Conservation (phyloP, 352 stramenopile genomes). For the Globisporangium mamillatum region DNA sequence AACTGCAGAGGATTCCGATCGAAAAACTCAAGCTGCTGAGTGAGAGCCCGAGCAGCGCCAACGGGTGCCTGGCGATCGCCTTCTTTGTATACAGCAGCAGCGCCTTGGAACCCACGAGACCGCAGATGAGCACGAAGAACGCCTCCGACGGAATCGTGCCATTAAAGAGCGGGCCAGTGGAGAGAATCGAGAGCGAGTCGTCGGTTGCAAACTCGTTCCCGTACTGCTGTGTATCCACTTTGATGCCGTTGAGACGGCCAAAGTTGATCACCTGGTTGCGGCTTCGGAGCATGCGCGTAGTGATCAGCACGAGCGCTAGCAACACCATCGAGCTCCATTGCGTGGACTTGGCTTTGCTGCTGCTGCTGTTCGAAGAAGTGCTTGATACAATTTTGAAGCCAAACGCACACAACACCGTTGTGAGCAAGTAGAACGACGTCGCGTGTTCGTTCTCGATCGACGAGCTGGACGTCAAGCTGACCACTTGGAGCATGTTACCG, state of each 20-base stretch:
- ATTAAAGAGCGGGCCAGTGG: slow-evolving; percentile 51
- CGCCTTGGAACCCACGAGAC: slow-evolving; percentile 32
- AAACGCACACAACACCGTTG: slow-evolving; percentile 35
- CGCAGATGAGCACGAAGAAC: slow-evolving; percentile 37
- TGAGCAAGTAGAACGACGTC: slow-evolving; percentile 73
- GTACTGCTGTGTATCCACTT: slow-evolving; percentile 34
- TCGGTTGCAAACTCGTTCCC: slow-evolving; percentile 78
- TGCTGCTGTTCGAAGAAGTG: neutral
- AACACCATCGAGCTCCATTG: slow-evolving; percentile 1
- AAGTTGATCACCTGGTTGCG: slow-evolving; percentile 91
- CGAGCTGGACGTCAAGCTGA: slow-evolving; percentile 73
- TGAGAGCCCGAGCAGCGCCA: slow-evolving; percentile 2
- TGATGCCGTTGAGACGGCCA: slow-evolving; percentile 60
- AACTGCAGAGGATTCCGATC: slow-evolving; percentile 25
- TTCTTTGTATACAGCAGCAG: neutral
- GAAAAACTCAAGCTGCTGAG: slow-evolving; percentile 20
- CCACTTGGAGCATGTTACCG: slow-evolving; percentile 42
- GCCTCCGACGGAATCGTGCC: slow-evolving; percentile 22
- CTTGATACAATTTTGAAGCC: slow-evolving; percentile 19
- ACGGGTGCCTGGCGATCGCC: neutral
- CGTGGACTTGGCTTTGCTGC: neutral
- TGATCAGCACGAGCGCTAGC: slow-evolving; percentile 33
- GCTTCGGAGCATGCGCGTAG: slow-evolving; percentile 59
- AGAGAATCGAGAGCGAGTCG: slow-evolving; percentile 80
- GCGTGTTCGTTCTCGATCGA: slow-evolving; percentile 90